Evolutionary conservation across 2,329 filamentous ascomycete genomes (phyloP), one percentile per base, ranked within the genome.

Genomic region (Pezizomycotina sp.): DNA sequence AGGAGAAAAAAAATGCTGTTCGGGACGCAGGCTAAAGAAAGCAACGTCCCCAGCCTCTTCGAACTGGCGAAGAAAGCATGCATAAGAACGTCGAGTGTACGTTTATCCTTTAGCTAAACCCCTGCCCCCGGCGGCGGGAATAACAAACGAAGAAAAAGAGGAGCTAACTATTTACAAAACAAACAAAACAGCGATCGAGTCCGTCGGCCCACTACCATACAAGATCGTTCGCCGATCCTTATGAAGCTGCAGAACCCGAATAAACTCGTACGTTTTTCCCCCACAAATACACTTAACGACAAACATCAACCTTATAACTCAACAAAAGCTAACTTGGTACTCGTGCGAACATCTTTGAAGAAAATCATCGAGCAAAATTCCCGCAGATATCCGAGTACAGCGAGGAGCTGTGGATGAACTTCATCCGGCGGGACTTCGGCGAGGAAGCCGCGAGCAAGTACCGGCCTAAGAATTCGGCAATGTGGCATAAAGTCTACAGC

Each of bases 401-500:
- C 24, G 66, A 62, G 13, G 77, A 83, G 49, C 62, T 86, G 43
- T 93, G 86, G 86, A 59, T 71, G 26, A 67, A 69, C 18, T 69
- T 93, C 51, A 89, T 95, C 56, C 68, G 70, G 33, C 70, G 73
- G 30, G 74, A 92, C 50, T 79, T 92, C 44, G 72, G 73, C 2
- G 60, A 69, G 37, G 75, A 72, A 56, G 58, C 60, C 46, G 63
- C 73, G 26, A 60, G 61, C 28, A 71, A 77, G 52, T 68, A 70
- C 16, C 69, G 74, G 48, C 62, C 70, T 15, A 78, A 79, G 0
- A 66, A 80, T 45, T 70, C 75, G 0, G 62, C 62, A 22, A 72
- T 71, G 42, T 93, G 83, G 83, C 71, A 75, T 53, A 71, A 76
- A 36, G 65, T 91, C 9, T 93, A 91, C n/a, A n/a, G n/a, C n/a